phyloP scores from a whole-genome alignment of 495 filamentous ascomycete species.

The Jackrogersella multiformis region DNA sequence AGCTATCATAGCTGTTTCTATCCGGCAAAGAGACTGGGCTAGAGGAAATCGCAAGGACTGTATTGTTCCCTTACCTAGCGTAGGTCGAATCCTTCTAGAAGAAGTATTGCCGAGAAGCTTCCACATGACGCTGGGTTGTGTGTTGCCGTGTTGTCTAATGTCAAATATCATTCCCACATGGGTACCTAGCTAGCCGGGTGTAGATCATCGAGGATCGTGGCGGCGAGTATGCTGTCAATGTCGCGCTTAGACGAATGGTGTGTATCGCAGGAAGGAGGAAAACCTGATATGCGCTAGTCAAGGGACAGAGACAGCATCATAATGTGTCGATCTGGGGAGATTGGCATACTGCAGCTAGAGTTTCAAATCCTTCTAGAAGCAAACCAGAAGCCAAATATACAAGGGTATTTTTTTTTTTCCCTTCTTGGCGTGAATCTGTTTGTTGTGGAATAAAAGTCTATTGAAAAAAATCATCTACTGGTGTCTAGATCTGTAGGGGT shows the following conservation, averaged over 20 bases:
- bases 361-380: too few species aligned
- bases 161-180: not conserved
- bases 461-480: not conserved
- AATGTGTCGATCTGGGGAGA: not conserved
- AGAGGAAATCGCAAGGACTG: not conserved
- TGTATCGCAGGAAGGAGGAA: not conserved
- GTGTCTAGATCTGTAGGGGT: not conserved
- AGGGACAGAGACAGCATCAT: not conserved
- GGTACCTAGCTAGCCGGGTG: too few species aligned
- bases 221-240: too few species aligned
- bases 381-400: too few species aligned
- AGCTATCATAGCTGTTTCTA: too few species aligned
- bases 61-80: constrained; percentile 14
- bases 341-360: not conserved
- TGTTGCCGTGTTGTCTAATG: not conserved
- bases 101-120: not conserved
- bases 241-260: not conserved
- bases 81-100: not conserved
- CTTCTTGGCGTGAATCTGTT: not conserved
- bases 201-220: too few species aligned
- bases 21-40: too few species aligned
- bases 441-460: not conserved
- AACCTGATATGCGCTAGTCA: not conserved
- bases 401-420: not conserved
- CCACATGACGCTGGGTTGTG: not conserved